Percentiles rank a stretch among this genome's conserved stretches.
These are phyloP conservation scores for Porodaedalea pini DNA, from an alignment of 1,284 basidiomycete species.

Conservation along the genomic window DNA sequence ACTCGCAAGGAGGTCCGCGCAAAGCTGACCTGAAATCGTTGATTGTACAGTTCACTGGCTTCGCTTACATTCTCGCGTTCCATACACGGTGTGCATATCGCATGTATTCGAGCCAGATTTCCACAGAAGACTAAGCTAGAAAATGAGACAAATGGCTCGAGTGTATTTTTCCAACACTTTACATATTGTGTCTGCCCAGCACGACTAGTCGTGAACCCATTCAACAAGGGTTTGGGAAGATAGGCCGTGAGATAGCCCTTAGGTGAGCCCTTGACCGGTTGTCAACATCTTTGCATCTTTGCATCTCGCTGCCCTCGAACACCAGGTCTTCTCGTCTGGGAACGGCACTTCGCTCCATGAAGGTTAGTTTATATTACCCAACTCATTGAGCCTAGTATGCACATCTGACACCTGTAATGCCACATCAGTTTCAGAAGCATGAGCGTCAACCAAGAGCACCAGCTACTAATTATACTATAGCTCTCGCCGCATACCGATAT, in stretches of 20 bases:
- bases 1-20: slow-evolving; percentile 13
- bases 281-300: neutral
- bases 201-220: neutral
- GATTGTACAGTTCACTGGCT: neutral
- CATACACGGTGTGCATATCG: neutral
- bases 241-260: neutral
- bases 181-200: neutral
- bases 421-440: no score
- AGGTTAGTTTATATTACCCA: neutral
- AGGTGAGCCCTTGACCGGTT: neutral
- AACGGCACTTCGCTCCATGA: neutral
- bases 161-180: neutral
- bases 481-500: no score
- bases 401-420: no score
- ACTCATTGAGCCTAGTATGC: no score
- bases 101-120: neutral
- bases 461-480: no score
- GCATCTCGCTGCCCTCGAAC: neutral
- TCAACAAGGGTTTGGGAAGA: neutral
- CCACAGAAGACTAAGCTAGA: neutral
- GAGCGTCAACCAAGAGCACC: no score
- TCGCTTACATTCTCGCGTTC: neutral
- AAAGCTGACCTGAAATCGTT: neutral
- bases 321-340: neutral
- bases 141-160: neutral